Evolutionary conservation across 164 flowering plant genomes (phyloP), one percentile per base, ranked within the genome.

Genomic region (Aristolochia californica): DNA sequence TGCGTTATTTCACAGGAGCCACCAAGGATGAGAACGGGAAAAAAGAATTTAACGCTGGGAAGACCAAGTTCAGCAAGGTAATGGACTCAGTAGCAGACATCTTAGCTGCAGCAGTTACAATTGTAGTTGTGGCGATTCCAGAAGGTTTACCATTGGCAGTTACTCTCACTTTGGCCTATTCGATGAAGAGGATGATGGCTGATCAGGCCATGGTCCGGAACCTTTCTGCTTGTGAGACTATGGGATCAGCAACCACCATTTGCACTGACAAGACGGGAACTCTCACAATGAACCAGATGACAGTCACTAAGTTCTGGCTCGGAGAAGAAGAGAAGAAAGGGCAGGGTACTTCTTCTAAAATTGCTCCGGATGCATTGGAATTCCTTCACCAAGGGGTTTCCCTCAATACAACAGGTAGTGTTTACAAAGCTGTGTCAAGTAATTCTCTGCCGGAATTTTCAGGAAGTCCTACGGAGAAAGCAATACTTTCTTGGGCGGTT

Each of bases 1-100:
- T 16, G 23, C 90, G 97, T 71, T 94, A 63, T 66, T 90, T 90
- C 56, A 83, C 95, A 65, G 97, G 99, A 1, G 78, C 79, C 68
- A 67, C 87, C 11, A 68, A 18, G 65, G 49, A 79, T 64, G 15
- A 78, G 1, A 48, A 73, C 60, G 90, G 87, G 20, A 55, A 9
- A 12, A 47, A 14, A 54, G 85, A 76, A 65, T 90, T 78, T 64
- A 45, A 5, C 17, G 67, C 71, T 22, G 95, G 96, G 45, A 66
- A 50, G 73, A 90, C 96, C 16, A 76, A 57, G 23, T 48, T 68
- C 49, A 61, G 89, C 51, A 43, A 68, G 54, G 85, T 84, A 0
- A 43, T 90, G 22, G 86, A 90, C 72, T 97, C 79, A 20, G 82
- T 72, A 18, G 53, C 53, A 7, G 27, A 26, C 27, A 23, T 50